Evolutionary conservation across 129 eudicot species (phyloP).

Genomic region (Flaveria sonorensis): DNA sequence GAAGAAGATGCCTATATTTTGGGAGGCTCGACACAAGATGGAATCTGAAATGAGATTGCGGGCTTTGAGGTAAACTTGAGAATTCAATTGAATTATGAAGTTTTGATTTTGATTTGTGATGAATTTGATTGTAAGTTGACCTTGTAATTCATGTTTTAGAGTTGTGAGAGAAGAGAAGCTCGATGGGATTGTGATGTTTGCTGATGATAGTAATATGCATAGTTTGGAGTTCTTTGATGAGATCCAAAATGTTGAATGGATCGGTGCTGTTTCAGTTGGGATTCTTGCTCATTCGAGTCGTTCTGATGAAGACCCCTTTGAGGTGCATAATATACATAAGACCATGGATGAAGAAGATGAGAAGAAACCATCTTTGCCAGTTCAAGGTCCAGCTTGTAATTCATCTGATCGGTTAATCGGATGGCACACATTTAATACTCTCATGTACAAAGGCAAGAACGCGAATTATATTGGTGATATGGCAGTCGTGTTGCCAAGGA

Average conservation of each 20-base stretch:
- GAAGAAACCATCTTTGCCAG: slow-evolving; percentile 47
- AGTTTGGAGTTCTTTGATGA: slow-evolving; percentile 89
- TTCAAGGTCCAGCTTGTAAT: slow-evolving; percentile 97
- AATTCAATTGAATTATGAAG: background rate
- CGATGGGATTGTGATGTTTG: slow-evolving; percentile 90
- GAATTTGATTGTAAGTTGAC: slow-evolving; percentile 24
- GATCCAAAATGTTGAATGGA: slow-evolving; percentile 87
- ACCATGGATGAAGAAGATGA: slow-evolving; percentile 41
- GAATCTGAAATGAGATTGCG: slow-evolving; percentile 78
- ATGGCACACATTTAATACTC: slow-evolving; percentile 74
- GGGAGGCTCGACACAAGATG: slow-evolving; percentile 82
- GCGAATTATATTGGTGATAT: slow-evolving; percentile 86
- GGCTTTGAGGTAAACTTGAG: slow-evolving; percentile 63
- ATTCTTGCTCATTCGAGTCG: slow-evolving; percentile 75
- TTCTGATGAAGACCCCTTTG: slow-evolving; percentile 46
- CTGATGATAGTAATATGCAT: slow-evolving; percentile 98
- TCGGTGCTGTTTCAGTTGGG: slow-evolving; percentile 91
- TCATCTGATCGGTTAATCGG: slow-evolving; percentile 71
- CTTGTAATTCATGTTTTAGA: slow-evolving; percentile 40
- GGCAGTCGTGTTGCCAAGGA: slow-evolving; percentile 80
- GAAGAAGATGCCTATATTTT: slow-evolving; percentile 67
- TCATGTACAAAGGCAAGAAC: slow-evolving; percentile 50
- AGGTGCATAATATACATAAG: slow-evolving; percentile 30
- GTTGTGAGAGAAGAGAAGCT: slow-evolving; percentile 70
- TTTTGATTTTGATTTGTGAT: slow-evolving; percentile 18